Evolutionary conservation across 1,284 basidiomycete genomes (phyloP).

Genomic region (Garcileccinum viscosum): DNA sequence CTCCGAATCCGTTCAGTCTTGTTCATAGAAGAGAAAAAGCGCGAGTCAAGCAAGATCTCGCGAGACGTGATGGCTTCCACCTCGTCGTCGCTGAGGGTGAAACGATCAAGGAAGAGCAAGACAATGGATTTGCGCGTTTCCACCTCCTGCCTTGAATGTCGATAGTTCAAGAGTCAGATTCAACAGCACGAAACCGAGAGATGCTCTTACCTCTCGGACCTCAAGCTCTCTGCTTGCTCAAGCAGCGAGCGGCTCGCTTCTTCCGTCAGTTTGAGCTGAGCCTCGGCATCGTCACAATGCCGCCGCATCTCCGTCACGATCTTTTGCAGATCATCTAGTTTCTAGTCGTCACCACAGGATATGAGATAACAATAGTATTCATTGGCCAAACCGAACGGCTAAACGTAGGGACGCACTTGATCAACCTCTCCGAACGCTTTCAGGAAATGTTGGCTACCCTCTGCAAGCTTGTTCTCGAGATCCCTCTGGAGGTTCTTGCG

Average conservation of each 20-base stretch:
- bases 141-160: constrained; percentile 61
- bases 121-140: constrained; percentile 78
- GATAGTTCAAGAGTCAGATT: constrained; percentile 5
- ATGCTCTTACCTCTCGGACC: constrained; percentile 73
- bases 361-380: neutral
- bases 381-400: neutral
- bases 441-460: constrained; percentile 83
- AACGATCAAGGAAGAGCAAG: constrained; percentile 79
- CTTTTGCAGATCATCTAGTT: constrained; percentile 31
- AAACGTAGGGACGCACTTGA: constrained; percentile 60
- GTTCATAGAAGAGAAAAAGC: constrained; percentile 88
- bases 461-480: constrained; percentile 78
- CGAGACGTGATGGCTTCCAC: constrained; percentile 76
- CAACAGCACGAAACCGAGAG: neutral
- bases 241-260: constrained; percentile 84
- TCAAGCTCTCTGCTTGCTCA: constrained; percentile 84
- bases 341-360: constrained; percentile 14
- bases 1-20: constrained; percentile 82
- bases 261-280: constrained; percentile 77
- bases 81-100: constrained; percentile 83
- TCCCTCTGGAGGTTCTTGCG: constrained; percentile 83
- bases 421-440: constrained; percentile 87
- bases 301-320: constrained; percentile 28
- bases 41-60: constrained; percentile 74
- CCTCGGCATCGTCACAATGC: constrained; percentile 54